Evolutionary conservation across 2,329 filamentous ascomycete genomes (phyloP), one percentile per base, ranked within the genome.

Genomic region (Cladosporium sp.): DNA sequence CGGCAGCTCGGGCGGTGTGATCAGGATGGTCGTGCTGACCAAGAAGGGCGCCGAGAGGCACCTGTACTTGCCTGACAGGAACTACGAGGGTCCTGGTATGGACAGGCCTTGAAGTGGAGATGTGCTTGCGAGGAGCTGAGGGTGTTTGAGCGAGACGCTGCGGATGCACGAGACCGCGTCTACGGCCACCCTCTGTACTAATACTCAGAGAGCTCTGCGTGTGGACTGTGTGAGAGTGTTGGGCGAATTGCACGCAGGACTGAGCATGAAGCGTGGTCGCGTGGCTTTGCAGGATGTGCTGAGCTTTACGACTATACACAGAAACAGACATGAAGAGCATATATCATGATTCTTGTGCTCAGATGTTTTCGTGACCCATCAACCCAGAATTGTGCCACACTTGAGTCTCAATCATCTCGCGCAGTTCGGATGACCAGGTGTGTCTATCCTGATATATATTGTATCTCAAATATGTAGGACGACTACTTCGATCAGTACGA

Each of bases 1-100:
- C 78, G 95, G 95, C 70, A 97, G 93, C 84, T 98, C 95, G 3
- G 95, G 95, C 71, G 95, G 95, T 82, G 95, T 99, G 68, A 99
- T 99, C 76, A 89, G 95, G 73, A 92, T 99, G 92, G 94, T 98
- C 69, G 95, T 99, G 67, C 82, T 99, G 80, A 99, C 94, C 69
- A 89, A 88, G 74, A 88, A 91, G 77, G 95, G 95, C 41, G 93
- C 94, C 7, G 89, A 95, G 81, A 88, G 95, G 81, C 95, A 98
- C 84, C 81, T 99, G 78, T 99, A 98, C 80, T 86, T 99, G 76
- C 95, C 95, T 52, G 94, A 99, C 83, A 91, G 91, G 75, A 88
- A 90, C 74, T 99, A 99, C 83, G 84, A 86, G 70, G 91, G 87
- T 78, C 94, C 85, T 71, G 90, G 86, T 78, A 84, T 81, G 30